Conservation (phyloP, 2,329 filamentous ascomycete species). For the Trichophyton schoenleinii region DNA sequence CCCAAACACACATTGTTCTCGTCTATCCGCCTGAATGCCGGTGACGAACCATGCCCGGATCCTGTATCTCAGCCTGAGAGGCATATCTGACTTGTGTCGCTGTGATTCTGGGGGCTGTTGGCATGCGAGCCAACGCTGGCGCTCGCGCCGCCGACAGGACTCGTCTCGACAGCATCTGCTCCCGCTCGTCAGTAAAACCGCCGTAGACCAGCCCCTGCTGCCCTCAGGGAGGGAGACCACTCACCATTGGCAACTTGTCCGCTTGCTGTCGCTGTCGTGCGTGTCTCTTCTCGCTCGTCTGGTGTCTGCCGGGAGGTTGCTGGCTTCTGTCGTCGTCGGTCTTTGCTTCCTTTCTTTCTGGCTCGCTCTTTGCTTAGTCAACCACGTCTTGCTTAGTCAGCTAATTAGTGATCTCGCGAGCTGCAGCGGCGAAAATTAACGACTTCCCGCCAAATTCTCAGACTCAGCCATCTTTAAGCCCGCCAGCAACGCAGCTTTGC, state of each 20-base stretch:
- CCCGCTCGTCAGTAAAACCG: background rate
- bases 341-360: background rate
- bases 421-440: conserved; percentile 25
- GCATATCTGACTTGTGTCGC: conserved; percentile 29
- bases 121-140: conserved; percentile 25
- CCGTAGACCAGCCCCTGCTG: background rate
- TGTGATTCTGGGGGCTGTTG: conserved; percentile 14
- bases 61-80: conserved; percentile 28
- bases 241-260: background rate
- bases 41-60: conserved; percentile 32
- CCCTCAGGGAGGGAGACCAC: background rate
- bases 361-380: conserved; percentile 4
- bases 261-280: background rate
- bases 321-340: background rate
- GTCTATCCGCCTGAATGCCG: background rate
- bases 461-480: conserved; percentile 21
- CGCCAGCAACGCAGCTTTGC: conserved; percentile 28
- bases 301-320: background rate
- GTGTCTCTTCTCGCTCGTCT: background rate
- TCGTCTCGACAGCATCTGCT: conserved; percentile 35
- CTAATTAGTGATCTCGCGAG: conserved; percentile 17
- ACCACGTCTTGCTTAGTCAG: background rate
- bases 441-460: conserved; percentile 24
- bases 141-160: conserved; percentile 30
- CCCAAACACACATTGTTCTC: background rate